A percentile compares a stretch with the other conserved stretches of the same genome.
phyloP scores from a whole-genome alignment of 495 filamentous ascomycete species.

The Penicillium manginii region DNA sequence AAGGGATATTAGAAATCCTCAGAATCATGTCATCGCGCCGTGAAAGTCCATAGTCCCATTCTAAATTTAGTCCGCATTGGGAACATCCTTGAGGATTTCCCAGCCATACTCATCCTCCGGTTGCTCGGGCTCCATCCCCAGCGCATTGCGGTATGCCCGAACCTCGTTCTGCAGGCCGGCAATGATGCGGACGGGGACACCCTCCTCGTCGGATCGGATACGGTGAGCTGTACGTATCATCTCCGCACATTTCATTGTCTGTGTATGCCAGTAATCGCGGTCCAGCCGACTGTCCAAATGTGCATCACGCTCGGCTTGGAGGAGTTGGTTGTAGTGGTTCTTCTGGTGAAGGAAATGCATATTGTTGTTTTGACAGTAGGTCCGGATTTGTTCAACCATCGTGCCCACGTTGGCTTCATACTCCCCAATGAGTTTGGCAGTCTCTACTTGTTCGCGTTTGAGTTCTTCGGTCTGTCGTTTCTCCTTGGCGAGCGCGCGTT shows the following conservation, averaged over 20 bases:
- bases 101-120: conserved; percentile 58
- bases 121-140: conserved; percentile 57
- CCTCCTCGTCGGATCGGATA: conserved; percentile 55
- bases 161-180: conserved; percentile 58
- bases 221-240: conserved; percentile 57
- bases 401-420: conserved; percentile 59
- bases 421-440: conserved; percentile 58
- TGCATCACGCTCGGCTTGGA: conserved; percentile 60
- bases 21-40: conserved; percentile 4
- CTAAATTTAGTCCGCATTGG: conserved; percentile 36
- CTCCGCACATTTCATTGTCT: conserved; percentile 55
- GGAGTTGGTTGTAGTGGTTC: conserved; percentile 60
- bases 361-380: conserved; percentile 65
- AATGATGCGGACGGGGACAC: conserved; percentile 50
- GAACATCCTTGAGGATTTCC: conserved; percentile 54
- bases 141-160: conserved; percentile 54
- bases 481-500: conserved; percentile 55
- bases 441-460: conserved; percentile 52
- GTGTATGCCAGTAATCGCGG: conserved; percentile 66
- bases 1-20: not conserved
- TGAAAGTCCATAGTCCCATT: conserved; percentile 9
- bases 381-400: conserved; percentile 64
- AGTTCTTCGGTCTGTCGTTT: conserved; percentile 51
- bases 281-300: conserved; percentile 62
- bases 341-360: conserved; percentile 59